These are phyloP conservation scores for Cajanus cajan DNA, from an alignment of 306 rosid genomes.

Conservation along the genomic window DNA sequence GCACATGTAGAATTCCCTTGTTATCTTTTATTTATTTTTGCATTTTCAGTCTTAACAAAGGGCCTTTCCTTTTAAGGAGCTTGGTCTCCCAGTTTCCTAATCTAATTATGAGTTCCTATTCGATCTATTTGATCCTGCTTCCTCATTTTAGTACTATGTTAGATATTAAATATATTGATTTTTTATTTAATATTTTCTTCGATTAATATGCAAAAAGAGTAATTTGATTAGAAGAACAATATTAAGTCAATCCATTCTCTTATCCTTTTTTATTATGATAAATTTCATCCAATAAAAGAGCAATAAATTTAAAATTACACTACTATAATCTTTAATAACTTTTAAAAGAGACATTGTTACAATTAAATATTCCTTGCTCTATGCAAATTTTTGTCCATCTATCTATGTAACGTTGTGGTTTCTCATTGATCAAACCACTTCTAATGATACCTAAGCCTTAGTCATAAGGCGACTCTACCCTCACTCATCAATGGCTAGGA, in stretches of 20 bases:
- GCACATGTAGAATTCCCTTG: neutral
- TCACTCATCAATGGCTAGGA: no score
- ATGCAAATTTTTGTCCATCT: neutral
- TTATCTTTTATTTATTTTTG: neutral
- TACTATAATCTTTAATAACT: neutral
- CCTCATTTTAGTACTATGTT: neutral
- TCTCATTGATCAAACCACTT: no score
- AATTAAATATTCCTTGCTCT: neutral
- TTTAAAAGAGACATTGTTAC: neutral
- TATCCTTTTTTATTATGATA: no score
- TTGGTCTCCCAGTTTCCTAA: constrained; percentile 4
- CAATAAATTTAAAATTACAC: no score
- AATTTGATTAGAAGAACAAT: no score
- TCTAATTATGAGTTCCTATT: neutral
- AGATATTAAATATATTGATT: neutral
- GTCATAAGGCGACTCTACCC: no score
- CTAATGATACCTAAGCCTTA: no score
- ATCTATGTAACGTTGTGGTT: no score
- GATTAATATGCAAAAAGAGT: neutral
- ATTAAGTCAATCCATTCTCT: no score
- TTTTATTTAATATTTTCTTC: neutral
- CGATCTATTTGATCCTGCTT: neutral
- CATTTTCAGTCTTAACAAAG: neutral
- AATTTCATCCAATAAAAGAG: no score
- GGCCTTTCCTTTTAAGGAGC: neutral